Base-by-base conservation (phyloP, 129 eudicot species). In the Tanacetum coccineum region DNA sequence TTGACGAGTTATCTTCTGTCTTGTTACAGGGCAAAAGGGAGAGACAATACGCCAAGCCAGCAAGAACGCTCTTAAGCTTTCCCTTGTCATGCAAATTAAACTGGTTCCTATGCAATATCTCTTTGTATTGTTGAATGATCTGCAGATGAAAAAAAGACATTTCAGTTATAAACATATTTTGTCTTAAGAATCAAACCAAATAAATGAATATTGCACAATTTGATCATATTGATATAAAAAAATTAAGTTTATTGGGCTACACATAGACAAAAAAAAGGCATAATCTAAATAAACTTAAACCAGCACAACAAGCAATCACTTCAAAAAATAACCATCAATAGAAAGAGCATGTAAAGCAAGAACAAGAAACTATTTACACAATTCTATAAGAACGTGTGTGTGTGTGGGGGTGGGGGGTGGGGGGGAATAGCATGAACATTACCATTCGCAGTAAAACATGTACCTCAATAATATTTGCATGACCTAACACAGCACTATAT, bases 41-140 rank as follows among this genome's bases (percentile, higher is more conserved):
- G 64, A 93, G 80, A 86, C 99, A 89, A 76, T 76, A 84, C 46
- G 81, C 70, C 81, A 93, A 70, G 72, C 95, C 92, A 70, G 85
- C 75, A 60, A 93, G 90, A 54, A 80, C 83, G 50, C 77, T 80
- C 87, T 86, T 89, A 40, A 93, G 88, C 77, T 89, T 88, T 77
- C 83, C 84, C 83, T 81, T 86, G 52, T 93, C 99, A 79, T 84
- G 86, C 54, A 89, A 45, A 71, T 73, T 75, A 63, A 89, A 86
- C 67, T 86, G 89, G 78, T 84, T 93, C 79, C 84, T 87, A 55
- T 74, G 91, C 66, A 93, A 66, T 17, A 93, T 74, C 74, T 89
- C 89, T 75, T 78, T 85, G 75, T 88, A 93, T 56, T 79, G 87
- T 59, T 88, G 95, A 68, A 93, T 84, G 70, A 93, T 81, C 99